These are phyloP conservation scores for Mortierella sp. DNA, from an alignment of 371 early-diverging fungal species.

Conservation along the genomic window DNA sequence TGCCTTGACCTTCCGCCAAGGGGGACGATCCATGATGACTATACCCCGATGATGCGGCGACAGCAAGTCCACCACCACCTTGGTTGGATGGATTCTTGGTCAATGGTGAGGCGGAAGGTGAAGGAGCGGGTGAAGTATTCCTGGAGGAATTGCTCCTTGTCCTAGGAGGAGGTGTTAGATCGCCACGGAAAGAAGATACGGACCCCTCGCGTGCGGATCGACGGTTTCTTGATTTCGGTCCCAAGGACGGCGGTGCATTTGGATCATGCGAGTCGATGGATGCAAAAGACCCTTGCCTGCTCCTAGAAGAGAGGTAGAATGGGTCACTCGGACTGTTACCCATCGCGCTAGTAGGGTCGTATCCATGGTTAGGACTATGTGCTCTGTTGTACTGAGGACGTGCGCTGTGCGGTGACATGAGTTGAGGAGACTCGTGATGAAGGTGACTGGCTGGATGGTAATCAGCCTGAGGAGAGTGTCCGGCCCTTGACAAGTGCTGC, in stretches of 20 bases:
- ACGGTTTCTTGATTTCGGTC: slow-evolving; percentile 38
- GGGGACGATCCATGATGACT: slow-evolving; percentile 30
- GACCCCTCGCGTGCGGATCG: slow-evolving; percentile 22
- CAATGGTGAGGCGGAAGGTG: slow-evolving; percentile 23
- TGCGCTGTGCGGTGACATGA: slow-evolving; percentile 8
- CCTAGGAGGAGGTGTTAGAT: slow-evolving; percentile 20
- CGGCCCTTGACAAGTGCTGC: slow-evolving; percentile 10
- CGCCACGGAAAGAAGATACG: slow-evolving; percentile 13
- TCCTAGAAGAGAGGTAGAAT: slow-evolving; percentile 12
- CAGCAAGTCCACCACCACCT: neutral
- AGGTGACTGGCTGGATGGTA: slow-evolving; percentile 1
- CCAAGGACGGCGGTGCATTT: slow-evolving; percentile 9
- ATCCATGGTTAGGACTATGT: slow-evolving; percentile 6
- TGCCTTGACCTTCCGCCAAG: slow-evolving; percentile 19
- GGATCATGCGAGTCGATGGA: slow-evolving; percentile 27
- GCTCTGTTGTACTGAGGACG: neutral
- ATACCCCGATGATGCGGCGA: slow-evolving; percentile 7
- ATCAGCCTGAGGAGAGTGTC: slow-evolving; percentile 12
- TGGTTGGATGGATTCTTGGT: slow-evolving; percentile 9
- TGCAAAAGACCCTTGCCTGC: slow-evolving; percentile 40
- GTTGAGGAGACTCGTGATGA: slow-evolving; percentile 17
- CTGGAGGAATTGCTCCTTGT: slow-evolving; percentile 35
- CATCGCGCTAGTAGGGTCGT: slow-evolving; percentile 7
- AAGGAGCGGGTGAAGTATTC: slow-evolving; percentile 23
- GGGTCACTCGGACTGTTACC: neutral